These are phyloP conservation scores for Ceratocystis destructans DNA, from an alignment of 2,329 filamentous ascomycete genomes.

Conservation along the genomic window DNA sequence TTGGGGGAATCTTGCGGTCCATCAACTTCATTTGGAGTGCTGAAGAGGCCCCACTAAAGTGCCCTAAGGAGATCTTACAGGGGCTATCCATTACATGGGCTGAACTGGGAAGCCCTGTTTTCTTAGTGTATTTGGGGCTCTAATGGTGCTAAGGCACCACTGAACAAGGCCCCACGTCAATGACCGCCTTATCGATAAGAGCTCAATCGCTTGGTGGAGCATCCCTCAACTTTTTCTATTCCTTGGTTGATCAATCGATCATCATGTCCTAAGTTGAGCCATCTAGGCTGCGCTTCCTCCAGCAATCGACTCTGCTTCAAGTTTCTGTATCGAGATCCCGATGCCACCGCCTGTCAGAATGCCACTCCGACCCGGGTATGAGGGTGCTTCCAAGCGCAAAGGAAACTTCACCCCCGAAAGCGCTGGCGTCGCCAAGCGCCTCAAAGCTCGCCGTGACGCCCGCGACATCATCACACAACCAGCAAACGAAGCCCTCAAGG, in stretches of 20 bases:
- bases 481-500: constrained; percentile 39
- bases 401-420: constrained; percentile 6
- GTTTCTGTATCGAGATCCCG: neutral
- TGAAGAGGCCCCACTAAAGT: neutral
- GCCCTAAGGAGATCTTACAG: neutral
- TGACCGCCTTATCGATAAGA: constrained; percentile 15
- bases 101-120: no score
- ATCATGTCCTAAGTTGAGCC: neutral
- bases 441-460: constrained; percentile 32
- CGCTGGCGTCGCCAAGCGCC: constrained; percentile 28
- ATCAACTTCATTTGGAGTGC: neutral
- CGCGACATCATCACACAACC: constrained; percentile 39
- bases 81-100: neutral
- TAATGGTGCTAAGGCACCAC: no score
- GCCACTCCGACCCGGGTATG: constrained; percentile 16
- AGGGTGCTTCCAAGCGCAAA: constrained; percentile 11
- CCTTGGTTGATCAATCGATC: neutral
- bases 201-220: constrained; percentile 7
- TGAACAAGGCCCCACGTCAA: neutral
- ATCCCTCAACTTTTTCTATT: constrained; percentile 6
- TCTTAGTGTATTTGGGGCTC: no score
- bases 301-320: neutral
- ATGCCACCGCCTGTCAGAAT: constrained; percentile 7
- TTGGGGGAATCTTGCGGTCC: neutral
- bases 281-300: neutral